Evolutionary conservation across 495 filamentous ascomycete species (phyloP), one percentile per base, ranked within the genome.

Genomic region (Penicillium manginii): DNA sequence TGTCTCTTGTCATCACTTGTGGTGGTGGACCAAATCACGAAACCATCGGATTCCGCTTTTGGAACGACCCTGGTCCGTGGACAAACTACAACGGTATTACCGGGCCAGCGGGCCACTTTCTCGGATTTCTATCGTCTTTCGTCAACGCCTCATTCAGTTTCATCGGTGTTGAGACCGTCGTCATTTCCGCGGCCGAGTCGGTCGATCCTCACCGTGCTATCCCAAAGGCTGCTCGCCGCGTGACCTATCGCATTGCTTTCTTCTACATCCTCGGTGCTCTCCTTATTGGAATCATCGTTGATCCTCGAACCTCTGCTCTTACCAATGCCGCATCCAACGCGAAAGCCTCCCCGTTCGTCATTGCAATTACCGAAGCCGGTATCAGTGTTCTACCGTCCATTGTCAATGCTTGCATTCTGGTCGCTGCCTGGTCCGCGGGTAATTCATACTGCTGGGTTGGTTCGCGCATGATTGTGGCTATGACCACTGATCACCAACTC

Each of bases 191-290:
- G 39, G 90, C 90, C 60, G 92, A 96, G 72, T 86, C 91, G 12
- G 81, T 81, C n/a, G 90, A 92, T 69, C 92, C 92, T 0, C 78
- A 85, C 55, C 84, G 83, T 59, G 86, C 88, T 26, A 87, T 96
- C 55, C 91, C 91, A 51, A 83, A 84, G 67, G 91, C 92, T 29
- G 87, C 87, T n/a, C 88, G 86, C 56, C 86, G 91, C 56, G 89
- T 91, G 47, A 93, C 94, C 70, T 91, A 88, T 78, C 89, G 92
- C 56, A 92, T 96, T 67, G 71, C 85, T 47, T 84, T 96, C 74
- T 96, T 96, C 80, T 96, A 94, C 69, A 67, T 82, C 53, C 64
- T 84, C 18, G 82, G 81, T 11, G 78, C 81, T 1, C 73, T 87
- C 21, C 77, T 80, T 14, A 84, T 87, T 59, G 82, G 83, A 29